Conservation (phyloP, 2,329 filamentous ascomycete species). For the Pseudocercospora vitis region DNA sequence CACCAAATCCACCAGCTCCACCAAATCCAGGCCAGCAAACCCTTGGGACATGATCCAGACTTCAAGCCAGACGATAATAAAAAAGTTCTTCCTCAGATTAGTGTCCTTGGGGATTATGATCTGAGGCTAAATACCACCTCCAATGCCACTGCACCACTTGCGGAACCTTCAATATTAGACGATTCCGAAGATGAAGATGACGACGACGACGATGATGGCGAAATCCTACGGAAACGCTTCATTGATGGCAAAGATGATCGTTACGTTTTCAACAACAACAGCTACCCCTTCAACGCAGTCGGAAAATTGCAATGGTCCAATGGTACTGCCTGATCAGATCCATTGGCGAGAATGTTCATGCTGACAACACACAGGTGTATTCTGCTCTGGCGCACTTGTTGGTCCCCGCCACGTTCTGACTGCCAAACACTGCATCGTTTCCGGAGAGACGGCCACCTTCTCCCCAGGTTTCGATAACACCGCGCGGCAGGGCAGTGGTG, state of each 20-base stretch:
- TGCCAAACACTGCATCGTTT: conserved; percentile 15
- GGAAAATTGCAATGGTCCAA: conserved; percentile 7
- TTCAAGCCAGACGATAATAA: not conserved
- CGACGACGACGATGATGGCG: not conserved
- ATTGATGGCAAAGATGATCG: conserved; percentile 5
- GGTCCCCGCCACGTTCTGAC: conserved; percentile 17
- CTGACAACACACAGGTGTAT: not conserved
- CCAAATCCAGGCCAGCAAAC: conserved; percentile 1
- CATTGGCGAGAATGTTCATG: not conserved
- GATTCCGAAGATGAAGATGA: not conserved
- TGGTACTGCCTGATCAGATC: not conserved
- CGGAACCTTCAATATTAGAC: not conserved
- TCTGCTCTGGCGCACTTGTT: conserved; percentile 14
- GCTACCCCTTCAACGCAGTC: conserved; percentile 4
- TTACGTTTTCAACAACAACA: conserved; percentile 3
- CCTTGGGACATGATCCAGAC: conserved; percentile 1
- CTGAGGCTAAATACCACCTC: not conserved
- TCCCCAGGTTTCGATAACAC: conserved; percentile 17
- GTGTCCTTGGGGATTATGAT: not conserved
- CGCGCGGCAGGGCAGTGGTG: conserved; percentile 7
- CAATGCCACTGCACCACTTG: not conserved
- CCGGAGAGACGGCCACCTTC: conserved; percentile 12
- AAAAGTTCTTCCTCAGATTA: not conserved
- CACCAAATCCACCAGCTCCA: conserved; percentile 1
- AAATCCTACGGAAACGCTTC: not conserved